Evolutionary conservation across 1,139 yeast species (phyloP).

Genomic region (Blastobotrys ciferrii): DNA sequence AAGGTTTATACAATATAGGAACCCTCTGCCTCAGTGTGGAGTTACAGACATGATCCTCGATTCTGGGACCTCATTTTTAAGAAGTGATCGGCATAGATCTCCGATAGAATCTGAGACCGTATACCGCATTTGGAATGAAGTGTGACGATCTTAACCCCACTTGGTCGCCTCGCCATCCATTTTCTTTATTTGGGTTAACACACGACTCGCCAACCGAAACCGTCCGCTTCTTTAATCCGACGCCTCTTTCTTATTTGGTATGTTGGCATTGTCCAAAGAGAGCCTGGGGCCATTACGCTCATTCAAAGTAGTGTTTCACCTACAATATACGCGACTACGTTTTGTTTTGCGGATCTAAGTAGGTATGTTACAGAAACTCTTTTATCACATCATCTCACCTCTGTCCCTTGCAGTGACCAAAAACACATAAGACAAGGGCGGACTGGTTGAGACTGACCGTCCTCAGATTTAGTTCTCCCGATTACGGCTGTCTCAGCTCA

Average conservation of each 20-base stretch:
- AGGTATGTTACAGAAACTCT: neutral
- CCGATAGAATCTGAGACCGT: constrained; percentile 2
- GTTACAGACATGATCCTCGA: neutral
- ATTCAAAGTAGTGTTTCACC: no score
- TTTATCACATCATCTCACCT: neutral
- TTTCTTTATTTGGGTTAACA: constrained; percentile 2
- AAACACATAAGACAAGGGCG: no score
- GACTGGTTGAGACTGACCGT: no score
- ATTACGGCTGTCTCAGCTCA: neutral
- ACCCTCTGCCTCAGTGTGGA: neutral
- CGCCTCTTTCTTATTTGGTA: neutral
- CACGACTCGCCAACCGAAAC: neutral
- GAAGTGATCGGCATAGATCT: constrained; percentile 4
- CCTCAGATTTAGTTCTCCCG: no score
- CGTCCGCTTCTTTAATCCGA: neutral
- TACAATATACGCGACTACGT: neutral
- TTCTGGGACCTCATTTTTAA: neutral
- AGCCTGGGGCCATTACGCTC: no score
- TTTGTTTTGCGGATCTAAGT: neutral
- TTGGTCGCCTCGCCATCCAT: neutral
- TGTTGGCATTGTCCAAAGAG: no score
- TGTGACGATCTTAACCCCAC: neutral
- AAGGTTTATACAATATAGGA: neutral
- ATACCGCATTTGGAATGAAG: neutral
- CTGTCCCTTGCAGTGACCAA: neutral